phyloP scores from a whole-genome alignment of 768 basidiomycete species.

The Lactifluus hygrophoroides region DNA sequence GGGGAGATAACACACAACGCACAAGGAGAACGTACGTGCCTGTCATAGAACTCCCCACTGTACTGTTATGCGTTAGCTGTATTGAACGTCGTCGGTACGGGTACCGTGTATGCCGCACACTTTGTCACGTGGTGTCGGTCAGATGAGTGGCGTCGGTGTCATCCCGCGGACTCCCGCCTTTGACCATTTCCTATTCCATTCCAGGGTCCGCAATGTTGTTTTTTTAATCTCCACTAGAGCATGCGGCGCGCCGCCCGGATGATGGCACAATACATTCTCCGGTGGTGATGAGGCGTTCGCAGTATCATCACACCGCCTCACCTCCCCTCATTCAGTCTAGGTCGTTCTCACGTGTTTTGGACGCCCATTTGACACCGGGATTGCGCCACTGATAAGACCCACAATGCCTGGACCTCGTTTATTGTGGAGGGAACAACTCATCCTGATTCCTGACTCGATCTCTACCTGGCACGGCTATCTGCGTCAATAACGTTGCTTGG shows the following conservation, averaged over 20 bases:
- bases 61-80: too few species aligned
- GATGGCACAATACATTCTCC: neutral
- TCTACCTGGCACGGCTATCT: neutral
- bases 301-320: neutral
- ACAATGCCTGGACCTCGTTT: neutral
- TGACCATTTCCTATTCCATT: too few species aligned
- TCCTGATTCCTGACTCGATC: too few species aligned
- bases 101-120: too few species aligned
- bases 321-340: neutral
- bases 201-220: too few species aligned
- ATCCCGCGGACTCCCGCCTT: too few species aligned
- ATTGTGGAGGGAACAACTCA: neutral
- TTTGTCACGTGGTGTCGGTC: too few species aligned
- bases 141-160: too few species aligned
- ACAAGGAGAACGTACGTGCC: constrained; percentile 14
- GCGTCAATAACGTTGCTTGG: neutral
- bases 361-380: neutral
- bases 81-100: too few species aligned
- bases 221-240: too few species aligned
- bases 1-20: neutral
- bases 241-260: too few species aligned
- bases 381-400: too few species aligned
- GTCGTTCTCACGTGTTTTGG: neutral
- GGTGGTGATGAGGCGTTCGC: neutral
- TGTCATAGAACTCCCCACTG: constrained; percentile 11